These are phyloP conservation scores for Lobosporangium transversale DNA, from an alignment of 192 early-diverging fungal species.

Conservation along the genomic window DNA sequence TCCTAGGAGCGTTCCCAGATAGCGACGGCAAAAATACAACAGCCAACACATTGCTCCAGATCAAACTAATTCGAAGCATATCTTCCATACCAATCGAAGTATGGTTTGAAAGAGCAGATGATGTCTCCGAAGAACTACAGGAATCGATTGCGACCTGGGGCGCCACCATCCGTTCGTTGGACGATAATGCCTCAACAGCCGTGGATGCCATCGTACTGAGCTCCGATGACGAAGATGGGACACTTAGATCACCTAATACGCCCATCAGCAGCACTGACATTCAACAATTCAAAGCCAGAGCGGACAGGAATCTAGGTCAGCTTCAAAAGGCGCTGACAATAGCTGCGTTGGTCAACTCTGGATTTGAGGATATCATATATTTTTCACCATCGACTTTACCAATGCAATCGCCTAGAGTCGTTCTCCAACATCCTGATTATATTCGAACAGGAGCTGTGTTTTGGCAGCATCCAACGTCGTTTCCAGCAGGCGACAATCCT, in stretches of 20 bases:
- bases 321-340: constrained; percentile 34
- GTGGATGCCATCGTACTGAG: constrained; percentile 20
- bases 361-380: constrained; percentile 49
- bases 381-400: constrained; percentile 41
- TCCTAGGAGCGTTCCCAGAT: constrained; percentile 22
- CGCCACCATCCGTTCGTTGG: constrained; percentile 14
- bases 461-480: constrained; percentile 45
- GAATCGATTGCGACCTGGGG: constrained; percentile 28
- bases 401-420: constrained; percentile 27
- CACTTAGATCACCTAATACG: not conserved
- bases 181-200: constrained; percentile 25
- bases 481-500: constrained; percentile 38
- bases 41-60: constrained; percentile 31
- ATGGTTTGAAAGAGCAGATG: constrained; percentile 35
- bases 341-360: constrained; percentile 49
- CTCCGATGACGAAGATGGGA: constrained; percentile 10
- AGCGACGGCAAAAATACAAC: constrained; percentile 12
- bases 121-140: constrained; percentile 28
- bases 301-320: constrained; percentile 3
- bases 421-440: constrained; percentile 30
- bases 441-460: constrained; percentile 30
- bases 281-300: constrained; percentile 12
- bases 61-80: constrained; percentile 39
- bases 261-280: constrained; percentile 24
- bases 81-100: constrained; percentile 50